A percentile compares a stretch with the other conserved stretches of the same genome.
phyloP scores from a whole-genome alignment of 768 basidiomycete genomes.

The Russula lepida region DNA sequence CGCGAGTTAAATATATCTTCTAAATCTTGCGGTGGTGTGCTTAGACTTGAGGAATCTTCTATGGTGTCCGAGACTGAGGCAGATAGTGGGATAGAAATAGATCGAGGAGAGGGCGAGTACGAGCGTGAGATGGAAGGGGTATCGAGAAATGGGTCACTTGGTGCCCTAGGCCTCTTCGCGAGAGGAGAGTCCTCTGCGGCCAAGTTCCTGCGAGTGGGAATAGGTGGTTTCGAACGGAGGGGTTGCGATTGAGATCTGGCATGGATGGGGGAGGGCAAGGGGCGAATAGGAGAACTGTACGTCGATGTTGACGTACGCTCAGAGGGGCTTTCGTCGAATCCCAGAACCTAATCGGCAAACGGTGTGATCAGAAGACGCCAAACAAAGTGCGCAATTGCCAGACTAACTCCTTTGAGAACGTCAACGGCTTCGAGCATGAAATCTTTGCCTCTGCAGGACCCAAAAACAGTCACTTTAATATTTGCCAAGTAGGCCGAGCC shows the following conservation, averaged over 20 bases:
- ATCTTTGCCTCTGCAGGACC: constrained; percentile 65
- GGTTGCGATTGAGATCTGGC: constrained; percentile 52
- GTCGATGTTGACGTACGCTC: constrained; percentile 21
- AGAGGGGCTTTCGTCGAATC: constrained; percentile 59
- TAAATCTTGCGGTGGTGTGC: constrained; percentile 32
- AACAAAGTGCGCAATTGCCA: constrained; percentile 25
- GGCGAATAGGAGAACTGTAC: constrained; percentile 30
- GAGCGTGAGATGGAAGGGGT: constrained; percentile 52
- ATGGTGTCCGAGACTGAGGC: constrained; percentile 28
- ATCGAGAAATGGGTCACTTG: constrained; percentile 76
- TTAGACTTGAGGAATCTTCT: constrained; percentile 38
- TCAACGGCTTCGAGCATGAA: constrained; percentile 91
- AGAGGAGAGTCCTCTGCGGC: constrained; percentile 35
- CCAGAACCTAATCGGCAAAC: constrained; percentile 40
- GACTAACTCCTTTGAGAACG: constrained; percentile 81
- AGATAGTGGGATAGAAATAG: constrained; percentile 27
- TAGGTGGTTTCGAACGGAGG: constrained; percentile 30
- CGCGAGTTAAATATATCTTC: constrained; percentile 24
- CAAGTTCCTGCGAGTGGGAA: constrained; percentile 27
- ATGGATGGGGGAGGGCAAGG: constrained; percentile 36
- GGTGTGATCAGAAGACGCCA: constrained; percentile 7
- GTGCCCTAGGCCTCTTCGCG: constrained; percentile 60
- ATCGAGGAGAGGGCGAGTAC: constrained; percentile 45
- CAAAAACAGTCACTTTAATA: constrained; percentile 21
- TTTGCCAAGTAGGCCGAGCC: constrained; percentile 15